Percentiles rank a stretch among this genome's conserved stretches.
These are phyloP conservation scores for Condylostoma magnum DNA, from an alignment of 169 alveolate genomes.

Conservation along the genomic window DNA sequence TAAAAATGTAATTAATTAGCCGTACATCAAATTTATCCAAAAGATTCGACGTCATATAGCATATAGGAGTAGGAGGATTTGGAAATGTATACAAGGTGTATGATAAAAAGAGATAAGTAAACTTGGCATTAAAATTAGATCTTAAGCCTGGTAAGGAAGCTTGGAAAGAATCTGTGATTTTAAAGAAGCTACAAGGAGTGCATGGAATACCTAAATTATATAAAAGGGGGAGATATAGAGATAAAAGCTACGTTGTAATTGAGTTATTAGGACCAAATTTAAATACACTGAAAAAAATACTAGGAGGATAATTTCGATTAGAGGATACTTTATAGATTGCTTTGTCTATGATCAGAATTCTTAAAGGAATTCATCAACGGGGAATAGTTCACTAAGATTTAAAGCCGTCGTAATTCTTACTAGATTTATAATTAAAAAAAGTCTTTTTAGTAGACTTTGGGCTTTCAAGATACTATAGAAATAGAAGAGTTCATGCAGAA, in stretches of 20 bases:
- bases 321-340: not conserved
- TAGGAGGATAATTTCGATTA: not conserved
- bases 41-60: not conserved
- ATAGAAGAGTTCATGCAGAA: not conserved
- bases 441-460: not conserved
- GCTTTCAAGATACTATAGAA: not conserved
- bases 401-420: conserved; percentile 5
- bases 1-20: too few species aligned
- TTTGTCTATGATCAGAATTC: not conserved
- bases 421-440: not conserved
- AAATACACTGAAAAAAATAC: not conserved
- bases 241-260: not conserved
- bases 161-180: not conserved
- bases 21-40: too few species aligned
- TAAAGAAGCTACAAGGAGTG: conserved; percentile 9
- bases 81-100: not conserved
- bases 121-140: not conserved
- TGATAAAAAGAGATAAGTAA: not conserved
- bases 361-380: not conserved
- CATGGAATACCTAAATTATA: conserved; percentile 6
- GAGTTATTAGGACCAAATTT: not conserved
- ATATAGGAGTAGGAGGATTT: not conserved
- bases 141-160: not conserved
- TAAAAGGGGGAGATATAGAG: not conserved
- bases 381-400: not conserved